Evolutionary conservation across 2,329 filamentous ascomycete species (phyloP).

Genomic region (Neurospora crassa): DNA sequence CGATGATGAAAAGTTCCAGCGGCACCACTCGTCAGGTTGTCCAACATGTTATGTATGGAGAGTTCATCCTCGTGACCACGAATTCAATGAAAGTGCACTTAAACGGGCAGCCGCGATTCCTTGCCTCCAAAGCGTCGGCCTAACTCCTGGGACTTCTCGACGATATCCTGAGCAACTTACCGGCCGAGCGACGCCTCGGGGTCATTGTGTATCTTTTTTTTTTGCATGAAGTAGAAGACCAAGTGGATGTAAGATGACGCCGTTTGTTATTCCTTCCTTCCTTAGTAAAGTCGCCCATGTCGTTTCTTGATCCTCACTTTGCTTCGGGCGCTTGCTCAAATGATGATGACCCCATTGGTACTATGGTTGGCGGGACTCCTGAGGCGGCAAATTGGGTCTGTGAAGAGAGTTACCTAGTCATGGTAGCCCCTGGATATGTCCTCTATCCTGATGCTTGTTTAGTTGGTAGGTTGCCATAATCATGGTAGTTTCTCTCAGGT

Average conservation of each 20-base stretch:
- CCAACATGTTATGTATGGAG: no score
- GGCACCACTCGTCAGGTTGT: no score
- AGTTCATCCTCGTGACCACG: background rate
- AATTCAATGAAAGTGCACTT: background rate
- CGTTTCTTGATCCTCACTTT: background rate
- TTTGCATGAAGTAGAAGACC: background rate
- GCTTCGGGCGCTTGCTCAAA: background rate
- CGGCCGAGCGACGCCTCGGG: no score
- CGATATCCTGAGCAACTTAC: background rate
- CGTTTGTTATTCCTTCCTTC: background rate
- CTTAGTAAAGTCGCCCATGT: background rate
- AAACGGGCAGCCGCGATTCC: background rate
- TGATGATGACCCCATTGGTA: background rate
- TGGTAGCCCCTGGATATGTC: no score
- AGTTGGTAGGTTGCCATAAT: no score
- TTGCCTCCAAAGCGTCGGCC: background rate
- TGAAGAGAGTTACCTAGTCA: no score
- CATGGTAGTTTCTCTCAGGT: no score
- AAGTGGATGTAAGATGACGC: background rate
- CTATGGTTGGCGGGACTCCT: background rate
- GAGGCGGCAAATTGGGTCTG: no score
- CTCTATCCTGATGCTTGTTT: no score
- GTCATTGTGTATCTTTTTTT: background rate
- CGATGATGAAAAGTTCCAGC: background rate
- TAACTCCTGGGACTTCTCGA: background rate